Evolutionary conservation across 768 basidiomycete genomes (phyloP), one percentile per base, ranked within the genome.

Genomic region (Termitomyces sp.): DNA sequence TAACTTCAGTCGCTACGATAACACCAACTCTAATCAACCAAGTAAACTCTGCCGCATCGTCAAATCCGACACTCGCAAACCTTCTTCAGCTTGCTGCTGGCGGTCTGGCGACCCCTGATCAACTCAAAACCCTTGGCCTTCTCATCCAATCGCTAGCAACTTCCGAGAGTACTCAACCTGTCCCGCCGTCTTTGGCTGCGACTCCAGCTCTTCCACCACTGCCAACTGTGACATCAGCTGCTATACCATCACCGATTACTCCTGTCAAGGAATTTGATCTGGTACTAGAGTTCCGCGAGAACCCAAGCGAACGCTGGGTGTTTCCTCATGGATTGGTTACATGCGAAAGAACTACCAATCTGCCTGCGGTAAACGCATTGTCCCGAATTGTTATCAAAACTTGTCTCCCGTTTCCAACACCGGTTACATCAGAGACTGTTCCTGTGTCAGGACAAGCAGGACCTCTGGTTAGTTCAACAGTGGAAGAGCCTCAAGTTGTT

Each of bases 261-360:
- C 67, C 80, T 18, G 67, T 78, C 34, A 85, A 80, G 65, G 81
- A 82, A n/a, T 89, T 85, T 64, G 90, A 92, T 66, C 67, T 93
- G 1, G 82, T 91, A 24, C 65, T 93, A 52, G 88, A 89, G 65
- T 91, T 89, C 62, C 72, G 78, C 50, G 90, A 91, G 64, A 71
- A 74, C 5, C 76, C 82, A 3, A 74, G 75, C 43, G 87, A 89
- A 47, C 80, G 85, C n/a, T 87, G 83, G 82, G 63, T 88, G 6
- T 75, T 92, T 54, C 89, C 90, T 52, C 82, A 87, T 33, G 83
- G 82, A 22, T 74, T 78, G 5, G 79, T 79, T 8, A 70, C 79
- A 32, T 84, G 77, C 59, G 81, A 87, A 60, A 70, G 70, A 56
- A 63, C 65, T 33, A 57, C 62, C 24, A 74, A 79, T 57, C 61